Conservation (phyloP, 441 rosid species). For the Syzygium malaccense region DNA sequence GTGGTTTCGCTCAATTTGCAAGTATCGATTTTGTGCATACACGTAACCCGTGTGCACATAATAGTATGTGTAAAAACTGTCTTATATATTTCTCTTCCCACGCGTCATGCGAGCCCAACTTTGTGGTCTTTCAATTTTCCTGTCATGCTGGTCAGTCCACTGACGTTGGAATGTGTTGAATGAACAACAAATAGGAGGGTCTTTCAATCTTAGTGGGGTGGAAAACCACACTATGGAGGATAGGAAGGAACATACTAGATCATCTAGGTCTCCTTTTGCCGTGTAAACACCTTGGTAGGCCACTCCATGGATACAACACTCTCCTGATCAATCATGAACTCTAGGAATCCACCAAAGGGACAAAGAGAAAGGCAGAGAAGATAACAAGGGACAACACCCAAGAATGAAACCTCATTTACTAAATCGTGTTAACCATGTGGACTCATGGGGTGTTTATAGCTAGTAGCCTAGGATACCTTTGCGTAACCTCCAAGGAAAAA, state of each 20-base stretch:
- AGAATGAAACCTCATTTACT: too few relatives aligned
- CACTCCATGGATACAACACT: neutral
- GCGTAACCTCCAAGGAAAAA: too few relatives aligned
- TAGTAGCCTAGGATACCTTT: too few relatives aligned
- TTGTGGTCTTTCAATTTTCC: neutral
- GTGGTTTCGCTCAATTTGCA: neutral
- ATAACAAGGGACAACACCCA: neutral
- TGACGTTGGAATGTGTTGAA: neutral
- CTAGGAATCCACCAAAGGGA: neutral
- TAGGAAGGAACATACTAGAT: too few relatives aligned
- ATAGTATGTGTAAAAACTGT: neutral
- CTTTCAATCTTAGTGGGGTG: neutral
- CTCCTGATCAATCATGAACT: neutral
- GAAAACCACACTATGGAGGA: neutral
- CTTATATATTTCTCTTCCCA: accelerated
- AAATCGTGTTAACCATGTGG: too few relatives aligned
- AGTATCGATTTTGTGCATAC: neutral
- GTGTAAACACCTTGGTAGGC: neutral
- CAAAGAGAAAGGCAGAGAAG: too few relatives aligned
- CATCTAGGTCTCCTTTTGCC: neutral
- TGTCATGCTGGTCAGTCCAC: neutral
- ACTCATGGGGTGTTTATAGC: too few relatives aligned
- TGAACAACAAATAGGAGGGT: too few relatives aligned
- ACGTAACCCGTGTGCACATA: neutral
- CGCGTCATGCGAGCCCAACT: neutral